Evolutionary conservation across 2,329 filamentous ascomycete species (phyloP), one percentile per base, ranked within the genome.

Genomic region (Tolypocladium capitatum): DNA sequence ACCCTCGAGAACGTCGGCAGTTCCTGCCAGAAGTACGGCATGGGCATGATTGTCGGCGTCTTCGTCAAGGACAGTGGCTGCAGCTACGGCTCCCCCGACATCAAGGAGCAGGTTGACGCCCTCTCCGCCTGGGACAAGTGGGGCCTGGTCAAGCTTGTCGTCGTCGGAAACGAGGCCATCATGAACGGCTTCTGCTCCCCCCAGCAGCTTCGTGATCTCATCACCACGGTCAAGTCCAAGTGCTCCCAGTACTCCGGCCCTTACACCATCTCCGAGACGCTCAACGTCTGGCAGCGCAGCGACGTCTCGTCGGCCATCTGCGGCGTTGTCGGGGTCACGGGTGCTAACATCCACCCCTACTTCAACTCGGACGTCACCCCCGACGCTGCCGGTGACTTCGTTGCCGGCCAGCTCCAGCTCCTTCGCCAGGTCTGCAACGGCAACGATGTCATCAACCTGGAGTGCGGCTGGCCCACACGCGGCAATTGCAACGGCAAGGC

Each of bases 321-420:
- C 76, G 58, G 60, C 33, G 76, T 74, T 58, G 74, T 96, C 50
- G 89, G 95, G 62, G 72, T 94, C 52, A 76, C 87, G 34, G 86
- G 83, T 67, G 81, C 80, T 68, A 95, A 96, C 76, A 81, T 94
- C 60, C 90, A 97, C 73, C 82, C 90, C 56, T 96, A 85, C 84
- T 97, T 96, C 84, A 94, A 94, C 74, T 63, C 79, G 42, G 70
- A 76, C 49, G 75, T 83, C 54, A 61, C 68, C 24, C 77, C 89
- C 51, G 59, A 68, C 4, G 60, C 76, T 45, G 89, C 90, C 48
- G 91, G 91, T 63, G 64, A 71, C 46, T 96, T 96, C 65, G 85
- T 90, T 58, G 69, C 74, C 55, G 62, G 73, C 58, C 82, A 95
- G 75, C 78, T 95, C 54, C 70, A 79, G 43, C 73, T 86, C 54